Evolutionary conservation across 495 filamentous ascomycete species (phyloP).

Genomic region (Trichoderma reesei): DNA sequence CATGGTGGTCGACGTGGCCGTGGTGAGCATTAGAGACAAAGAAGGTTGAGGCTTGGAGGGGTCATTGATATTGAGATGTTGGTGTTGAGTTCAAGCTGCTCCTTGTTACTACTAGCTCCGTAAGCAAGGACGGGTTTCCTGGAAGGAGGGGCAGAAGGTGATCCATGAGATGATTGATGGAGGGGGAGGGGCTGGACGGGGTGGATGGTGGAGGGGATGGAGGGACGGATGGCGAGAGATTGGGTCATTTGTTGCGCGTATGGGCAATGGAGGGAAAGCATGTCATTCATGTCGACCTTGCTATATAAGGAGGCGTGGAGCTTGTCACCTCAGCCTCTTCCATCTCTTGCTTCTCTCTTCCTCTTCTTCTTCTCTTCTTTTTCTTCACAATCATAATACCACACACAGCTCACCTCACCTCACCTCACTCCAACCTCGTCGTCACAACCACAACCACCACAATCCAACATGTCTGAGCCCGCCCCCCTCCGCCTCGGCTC

Average conservation of each 20-base stretch:
- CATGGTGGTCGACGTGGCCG: neutral
- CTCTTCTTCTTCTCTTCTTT: neutral
- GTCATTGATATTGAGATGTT: neutral
- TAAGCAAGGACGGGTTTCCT: neutral
- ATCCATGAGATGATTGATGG: neutral
- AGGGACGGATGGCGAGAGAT: neutral
- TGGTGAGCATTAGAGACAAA: neutral
- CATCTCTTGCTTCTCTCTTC: neutral
- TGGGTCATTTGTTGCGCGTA: neutral
- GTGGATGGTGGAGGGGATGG: neutral
- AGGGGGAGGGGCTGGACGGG: neutral
- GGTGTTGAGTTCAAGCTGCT: neutral
- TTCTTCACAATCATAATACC: neutral
- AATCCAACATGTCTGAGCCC: neutral
- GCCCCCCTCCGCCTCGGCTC: constrained; percentile 69
- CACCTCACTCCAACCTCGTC: too few species aligned
- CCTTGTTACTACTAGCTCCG: neutral
- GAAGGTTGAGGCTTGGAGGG: neutral
- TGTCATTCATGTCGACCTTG: too few species aligned
- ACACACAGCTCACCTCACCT: too few species aligned
- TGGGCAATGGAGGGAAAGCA: neutral
- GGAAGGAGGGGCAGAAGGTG: neutral
- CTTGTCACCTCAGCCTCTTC: neutral
- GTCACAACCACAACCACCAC: neutral
- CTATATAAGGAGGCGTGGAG: too few species aligned